Conservation (phyloP, 2,329 filamentous ascomycete species). For the Talaromyces sp. region DNA sequence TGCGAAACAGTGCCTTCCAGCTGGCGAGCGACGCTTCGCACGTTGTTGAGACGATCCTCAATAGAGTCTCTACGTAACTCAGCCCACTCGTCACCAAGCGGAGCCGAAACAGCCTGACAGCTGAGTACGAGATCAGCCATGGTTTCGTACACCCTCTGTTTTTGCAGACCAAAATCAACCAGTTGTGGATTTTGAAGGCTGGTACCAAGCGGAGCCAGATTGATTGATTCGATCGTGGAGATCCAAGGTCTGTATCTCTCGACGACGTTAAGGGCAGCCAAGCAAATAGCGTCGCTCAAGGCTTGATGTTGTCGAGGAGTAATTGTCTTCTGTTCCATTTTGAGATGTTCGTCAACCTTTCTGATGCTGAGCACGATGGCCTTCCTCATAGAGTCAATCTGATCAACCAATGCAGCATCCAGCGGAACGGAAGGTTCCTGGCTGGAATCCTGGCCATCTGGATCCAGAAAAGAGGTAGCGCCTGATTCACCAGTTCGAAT, state of each 20-base stretch:
- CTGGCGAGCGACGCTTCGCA: slow-evolving; percentile 72
- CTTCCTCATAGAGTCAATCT: slow-evolving; percentile 80
- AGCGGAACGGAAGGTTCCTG: slow-evolving; percentile 71
- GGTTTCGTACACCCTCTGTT: slow-evolving; percentile 90
- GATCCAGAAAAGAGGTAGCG: slow-evolving; percentile 71
- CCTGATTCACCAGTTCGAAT: slow-evolving; percentile 63
- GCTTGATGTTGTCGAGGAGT: slow-evolving; percentile 74
- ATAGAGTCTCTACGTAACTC: slow-evolving; percentile 86
- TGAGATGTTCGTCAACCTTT: slow-evolving; percentile 79
- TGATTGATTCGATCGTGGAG: slow-evolving; percentile 84
- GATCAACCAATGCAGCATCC: slow-evolving; percentile 74
- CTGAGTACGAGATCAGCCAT: slow-evolving; percentile 83
- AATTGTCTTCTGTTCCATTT: slow-evolving; percentile 75
- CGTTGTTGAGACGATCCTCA: slow-evolving; percentile 79
- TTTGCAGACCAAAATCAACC: slow-evolving; percentile 82
- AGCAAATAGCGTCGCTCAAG: slow-evolving; percentile 79
- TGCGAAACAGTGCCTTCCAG: slow-evolving; percentile 85
- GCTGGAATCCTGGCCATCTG: slow-evolving; percentile 75
- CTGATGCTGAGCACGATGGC: slow-evolving; percentile 83
- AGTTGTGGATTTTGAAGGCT: slow-evolving; percentile 81
- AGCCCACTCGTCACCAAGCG: slow-evolving; percentile 91
- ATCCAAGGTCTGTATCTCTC: slow-evolving; percentile 91
- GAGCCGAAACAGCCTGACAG: slow-evolving; percentile 88
- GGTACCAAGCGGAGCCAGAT: slow-evolving; percentile 74
- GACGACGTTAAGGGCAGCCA: slow-evolving; percentile 73